Percentiles rank a stretch among this genome's conserved stretches.
Evolutionary conservation across 78 protist genomes (phyloP).

Genomic region (Chrysochromulina parva): DNA sequence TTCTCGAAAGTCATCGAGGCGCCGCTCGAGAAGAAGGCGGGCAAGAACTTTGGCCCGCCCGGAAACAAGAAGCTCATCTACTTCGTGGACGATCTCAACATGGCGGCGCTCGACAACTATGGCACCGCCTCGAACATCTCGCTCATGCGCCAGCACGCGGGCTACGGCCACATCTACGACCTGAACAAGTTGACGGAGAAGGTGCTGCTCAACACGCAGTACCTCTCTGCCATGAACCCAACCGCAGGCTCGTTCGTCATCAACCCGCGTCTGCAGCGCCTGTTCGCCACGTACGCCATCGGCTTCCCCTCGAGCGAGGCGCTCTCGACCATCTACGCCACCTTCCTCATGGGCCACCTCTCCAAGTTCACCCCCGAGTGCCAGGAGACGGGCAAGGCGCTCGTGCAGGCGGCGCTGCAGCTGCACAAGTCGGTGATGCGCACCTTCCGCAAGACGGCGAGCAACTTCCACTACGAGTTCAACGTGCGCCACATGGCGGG

Average conservation of each 20-base stretch:
- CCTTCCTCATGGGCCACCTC: conserved; percentile 47
- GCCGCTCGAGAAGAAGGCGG: conserved; percentile 60
- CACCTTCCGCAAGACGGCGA: conserved; percentile 62
- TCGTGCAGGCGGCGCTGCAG: conserved; percentile 50
- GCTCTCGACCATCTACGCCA: conserved; percentile 55
- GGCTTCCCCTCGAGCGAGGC: conserved; percentile 55
- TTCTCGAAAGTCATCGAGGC: conserved; percentile 56
- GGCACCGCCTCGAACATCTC: conserved; percentile 57
- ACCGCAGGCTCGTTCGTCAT: conserved; percentile 65
- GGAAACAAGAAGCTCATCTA: conserved; percentile 62
- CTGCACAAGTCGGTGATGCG: conserved; percentile 47
- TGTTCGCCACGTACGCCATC: conserved; percentile 53
- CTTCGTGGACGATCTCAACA: conserved; percentile 73
- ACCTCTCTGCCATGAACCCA: conserved; percentile 68
- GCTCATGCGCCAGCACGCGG: conserved; percentile 64
- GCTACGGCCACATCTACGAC: conserved; percentile 59
- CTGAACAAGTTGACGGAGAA: conserved; percentile 32
- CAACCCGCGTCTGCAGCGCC: conserved; percentile 72
- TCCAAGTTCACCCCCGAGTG: neutral
- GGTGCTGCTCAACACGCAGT: conserved; percentile 53
- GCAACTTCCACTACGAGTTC: conserved; percentile 71
- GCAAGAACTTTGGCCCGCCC: conserved; percentile 57
- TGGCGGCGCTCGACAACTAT: conserved; percentile 69
- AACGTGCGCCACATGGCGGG: conserved; percentile 58
- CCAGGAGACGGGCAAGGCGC: neutral